phyloP scores from a whole-genome alignment of 2,329 filamentous ascomycete species.

The Fusarium equiseti region DNA sequence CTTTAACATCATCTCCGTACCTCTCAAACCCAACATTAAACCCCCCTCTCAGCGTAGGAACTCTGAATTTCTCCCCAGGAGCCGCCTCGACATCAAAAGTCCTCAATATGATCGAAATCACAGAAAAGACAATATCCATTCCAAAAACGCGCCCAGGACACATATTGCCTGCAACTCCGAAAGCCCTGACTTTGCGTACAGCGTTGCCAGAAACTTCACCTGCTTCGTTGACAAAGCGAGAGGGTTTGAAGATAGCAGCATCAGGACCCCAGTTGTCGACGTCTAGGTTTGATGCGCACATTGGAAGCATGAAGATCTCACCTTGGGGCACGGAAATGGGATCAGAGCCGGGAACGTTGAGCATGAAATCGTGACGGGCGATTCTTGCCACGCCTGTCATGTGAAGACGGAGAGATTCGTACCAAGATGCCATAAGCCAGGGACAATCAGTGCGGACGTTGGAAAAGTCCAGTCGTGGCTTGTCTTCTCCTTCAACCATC shows the following conservation, averaged over 20 bases:
- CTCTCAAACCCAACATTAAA: constrained; percentile 52
- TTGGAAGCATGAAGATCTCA: constrained; percentile 51
- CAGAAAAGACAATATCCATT: constrained; percentile 48
- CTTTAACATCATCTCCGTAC: constrained; percentile 47
- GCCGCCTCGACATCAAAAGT: constrained; percentile 45
- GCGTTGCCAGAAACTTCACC: constrained; percentile 41
- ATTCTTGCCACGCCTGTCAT: constrained; percentile 51
- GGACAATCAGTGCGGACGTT: constrained; percentile 47
- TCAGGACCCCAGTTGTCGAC: constrained; percentile 47
- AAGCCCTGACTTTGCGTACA: constrained; percentile 47
- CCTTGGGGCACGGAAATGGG: constrained; percentile 43
- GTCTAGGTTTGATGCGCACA: constrained; percentile 50
- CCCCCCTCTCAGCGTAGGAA: constrained; percentile 42
- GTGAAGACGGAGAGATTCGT: constrained; percentile 50
- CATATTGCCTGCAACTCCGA: constrained; percentile 51
- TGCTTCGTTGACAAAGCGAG: constrained; percentile 46
- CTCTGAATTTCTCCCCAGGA: constrained; percentile 34
- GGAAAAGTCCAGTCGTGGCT: constrained; percentile 37
- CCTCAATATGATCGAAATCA: constrained; percentile 45
- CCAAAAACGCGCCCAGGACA: constrained; percentile 50
- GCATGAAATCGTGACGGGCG: constrained; percentile 46
- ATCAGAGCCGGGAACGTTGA: constrained; percentile 34
- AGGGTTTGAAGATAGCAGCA: constrained; percentile 43
- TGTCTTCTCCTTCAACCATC: constrained; percentile 22
- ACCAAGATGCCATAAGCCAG: constrained; percentile 49